These are phyloP conservation scores for Alternaria gaisen DNA, from an alignment of 2,329 filamentous ascomycete genomes.

Conservation along the genomic window DNA sequence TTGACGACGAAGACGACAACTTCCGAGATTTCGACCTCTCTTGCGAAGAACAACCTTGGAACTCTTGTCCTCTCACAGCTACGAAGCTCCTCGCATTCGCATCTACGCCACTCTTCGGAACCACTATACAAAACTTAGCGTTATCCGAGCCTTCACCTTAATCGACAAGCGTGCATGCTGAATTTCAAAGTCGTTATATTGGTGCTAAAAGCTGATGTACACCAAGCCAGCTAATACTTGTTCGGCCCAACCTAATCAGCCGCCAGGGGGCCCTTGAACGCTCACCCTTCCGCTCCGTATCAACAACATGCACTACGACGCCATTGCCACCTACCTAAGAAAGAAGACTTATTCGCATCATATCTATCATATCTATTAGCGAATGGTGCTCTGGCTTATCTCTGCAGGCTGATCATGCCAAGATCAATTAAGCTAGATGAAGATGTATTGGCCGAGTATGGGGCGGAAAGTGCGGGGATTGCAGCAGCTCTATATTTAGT, in stretches of 20 bases:
- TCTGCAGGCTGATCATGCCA: conserved; percentile 1
- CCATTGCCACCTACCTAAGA: neutral
- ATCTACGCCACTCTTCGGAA: neutral
- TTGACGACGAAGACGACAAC: neutral
- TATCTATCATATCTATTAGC: neutral
- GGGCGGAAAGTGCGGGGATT: conserved; percentile 10
- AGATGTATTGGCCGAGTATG: conserved; percentile 10
- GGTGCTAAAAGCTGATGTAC: neutral
- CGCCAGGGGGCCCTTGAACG: neutral
- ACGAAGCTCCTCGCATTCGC: neutral
- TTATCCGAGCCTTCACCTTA: neutral
- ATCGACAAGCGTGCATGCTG: neutral
- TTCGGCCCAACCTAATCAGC: neutral
- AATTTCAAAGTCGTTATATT: too few species aligned
- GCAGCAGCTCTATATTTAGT: conserved; percentile 4
- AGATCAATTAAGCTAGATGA: conserved; percentile 1
- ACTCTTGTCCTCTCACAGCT: neutral
- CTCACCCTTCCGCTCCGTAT: neutral
- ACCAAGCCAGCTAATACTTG: neutral
- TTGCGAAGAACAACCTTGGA: neutral
- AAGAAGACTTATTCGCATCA: neutral
- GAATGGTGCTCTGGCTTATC: neutral
- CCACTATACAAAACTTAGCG: neutral
- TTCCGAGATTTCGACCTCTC: neutral
- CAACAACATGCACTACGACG: neutral